Conservation (phyloP, 192 early-diverging fungal species). For the Bifiguratus adelaidae region DNA sequence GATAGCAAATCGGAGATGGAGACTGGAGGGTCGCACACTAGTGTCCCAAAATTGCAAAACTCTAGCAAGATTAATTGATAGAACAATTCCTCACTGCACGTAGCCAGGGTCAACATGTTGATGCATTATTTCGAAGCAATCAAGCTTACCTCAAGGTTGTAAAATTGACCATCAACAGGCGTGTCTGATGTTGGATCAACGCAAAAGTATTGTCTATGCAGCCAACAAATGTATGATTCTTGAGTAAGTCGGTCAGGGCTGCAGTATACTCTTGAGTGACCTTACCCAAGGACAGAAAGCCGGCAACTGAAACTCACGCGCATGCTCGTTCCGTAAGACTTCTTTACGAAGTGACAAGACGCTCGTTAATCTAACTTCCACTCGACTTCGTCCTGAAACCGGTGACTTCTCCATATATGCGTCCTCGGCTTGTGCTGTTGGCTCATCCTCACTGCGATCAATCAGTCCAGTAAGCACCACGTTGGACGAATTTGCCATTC, state of each 20-base stretch:
- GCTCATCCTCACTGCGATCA: neutral
- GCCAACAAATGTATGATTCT: constrained; percentile 83
- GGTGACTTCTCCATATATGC: neutral
- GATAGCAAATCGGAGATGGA: constrained; percentile 56
- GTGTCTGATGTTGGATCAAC: constrained; percentile 79
- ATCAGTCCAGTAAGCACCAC: too few relatives aligned
- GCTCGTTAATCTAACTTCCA: constrained; percentile 77
- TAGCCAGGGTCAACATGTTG: neutral
- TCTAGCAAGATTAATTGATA: constrained; percentile 75
- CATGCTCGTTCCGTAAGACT: constrained; percentile 45
- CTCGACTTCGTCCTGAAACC: constrained; percentile 21
- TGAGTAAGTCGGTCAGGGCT: constrained; percentile 70
- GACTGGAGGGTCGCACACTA: constrained; percentile 50
- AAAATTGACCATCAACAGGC: constrained; percentile 78
- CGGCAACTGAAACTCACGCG: constrained; percentile 23
- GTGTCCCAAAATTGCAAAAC: constrained; percentile 83
- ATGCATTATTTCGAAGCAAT: neutral
- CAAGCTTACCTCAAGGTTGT: constrained; percentile 48
- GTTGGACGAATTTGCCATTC: too few relatives aligned
- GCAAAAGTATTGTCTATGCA: constrained; percentile 71
- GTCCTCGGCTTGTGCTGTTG: neutral
- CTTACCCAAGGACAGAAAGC: neutral
- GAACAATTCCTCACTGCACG: constrained; percentile 72
- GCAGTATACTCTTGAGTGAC: neutral
- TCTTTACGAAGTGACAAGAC: constrained; percentile 68